phyloP scores from a whole-genome alignment of 805 yeast genomes.

The Brettanomyces naardenensis region DNA sequence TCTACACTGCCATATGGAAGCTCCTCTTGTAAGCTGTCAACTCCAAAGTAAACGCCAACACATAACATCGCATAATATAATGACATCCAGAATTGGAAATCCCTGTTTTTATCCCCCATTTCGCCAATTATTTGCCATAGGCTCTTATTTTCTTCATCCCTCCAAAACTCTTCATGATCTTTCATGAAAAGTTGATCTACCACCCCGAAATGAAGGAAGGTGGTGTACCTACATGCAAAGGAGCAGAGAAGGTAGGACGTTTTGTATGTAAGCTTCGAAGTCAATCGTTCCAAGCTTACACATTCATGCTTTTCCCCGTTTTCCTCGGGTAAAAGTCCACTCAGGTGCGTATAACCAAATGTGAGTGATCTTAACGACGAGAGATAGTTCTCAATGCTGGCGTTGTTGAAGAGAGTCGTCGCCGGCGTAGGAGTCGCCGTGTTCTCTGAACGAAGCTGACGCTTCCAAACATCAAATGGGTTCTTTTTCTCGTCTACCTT shows the following conservation, averaged over 20 bases:
- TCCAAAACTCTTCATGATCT: slow-evolving; percentile 16
- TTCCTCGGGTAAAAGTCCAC: slow-evolving; percentile 2
- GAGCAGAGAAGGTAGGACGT: slow-evolving; percentile 13
- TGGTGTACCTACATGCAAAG: slow-evolving; percentile 18
- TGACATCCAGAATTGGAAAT: slow-evolving; percentile 21
- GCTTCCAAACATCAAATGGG: no score
- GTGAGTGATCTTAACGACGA: slow-evolving; percentile 16
- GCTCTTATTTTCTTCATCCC: slow-evolving; percentile 5
- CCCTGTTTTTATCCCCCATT: slow-evolving; percentile 4
- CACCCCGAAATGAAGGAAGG: slow-evolving; percentile 18
- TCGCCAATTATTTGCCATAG: slow-evolving; percentile 2
- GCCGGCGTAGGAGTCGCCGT: no score
- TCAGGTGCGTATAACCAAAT: slow-evolving; percentile 10
- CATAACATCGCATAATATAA: slow-evolving; percentile 16
- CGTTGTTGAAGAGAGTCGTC: slow-evolving; percentile 1
- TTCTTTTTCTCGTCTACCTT: no score
- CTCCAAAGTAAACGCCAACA: slow-evolving; percentile 17
- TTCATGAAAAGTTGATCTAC: slow-evolving; percentile 14
- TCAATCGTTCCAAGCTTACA: not conserved
- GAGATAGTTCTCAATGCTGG: slow-evolving; percentile 4
- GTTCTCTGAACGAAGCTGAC: no score
- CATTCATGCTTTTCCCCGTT: not conserved
- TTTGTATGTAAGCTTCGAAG: slow-evolving; percentile 5
- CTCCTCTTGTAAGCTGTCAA: slow-evolving; percentile 8
- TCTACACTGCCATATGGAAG: slow-evolving; percentile 10